Percentiles rank a stretch among this genome's conserved stretches.
Evolutionary conservation across 306 rosid genomes (phyloP).

Genomic region (Datisca glomerata): DNA sequence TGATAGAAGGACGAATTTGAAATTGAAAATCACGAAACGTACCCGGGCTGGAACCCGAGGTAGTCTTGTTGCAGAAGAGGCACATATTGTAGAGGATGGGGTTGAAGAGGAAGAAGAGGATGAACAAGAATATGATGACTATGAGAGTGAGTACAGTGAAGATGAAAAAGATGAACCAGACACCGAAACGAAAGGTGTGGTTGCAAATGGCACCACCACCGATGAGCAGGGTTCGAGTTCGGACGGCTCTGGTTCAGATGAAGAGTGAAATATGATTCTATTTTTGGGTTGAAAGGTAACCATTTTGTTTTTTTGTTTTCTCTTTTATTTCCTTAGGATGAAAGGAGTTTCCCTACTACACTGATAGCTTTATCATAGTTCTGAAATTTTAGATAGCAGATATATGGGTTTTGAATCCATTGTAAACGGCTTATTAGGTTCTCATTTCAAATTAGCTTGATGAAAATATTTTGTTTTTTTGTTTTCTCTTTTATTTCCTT

Average conservation of each 20-base stretch:
- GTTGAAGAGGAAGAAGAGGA: constrained; percentile 52
- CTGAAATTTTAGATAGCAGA: too few species aligned
- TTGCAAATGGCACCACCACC: constrained; percentile 29
- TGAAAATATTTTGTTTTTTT: too few species aligned
- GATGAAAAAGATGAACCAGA: constrained; percentile 37
- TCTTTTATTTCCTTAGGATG: constrained; percentile 1
- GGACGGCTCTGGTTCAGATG: constrained; percentile 36
- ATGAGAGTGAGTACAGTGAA: constrained; percentile 54
- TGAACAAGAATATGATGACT: constrained; percentile 52
- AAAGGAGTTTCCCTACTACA: constrained; percentile 15
- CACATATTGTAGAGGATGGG: constrained; percentile 31
- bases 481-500: too few species aligned
- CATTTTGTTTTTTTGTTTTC: too few species aligned
- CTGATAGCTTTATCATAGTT: too few species aligned
- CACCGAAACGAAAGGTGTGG: constrained; percentile 23
- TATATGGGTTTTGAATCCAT: too few species aligned
- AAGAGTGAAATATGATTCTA: constrained; percentile 18
- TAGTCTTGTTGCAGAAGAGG: constrained; percentile 42
- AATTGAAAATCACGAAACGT: constrained; percentile 72
- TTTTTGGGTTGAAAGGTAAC: too few species aligned
- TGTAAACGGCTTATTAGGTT: too few species aligned
- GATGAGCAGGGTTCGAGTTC: constrained; percentile 14
- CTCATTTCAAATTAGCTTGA: too few species aligned
- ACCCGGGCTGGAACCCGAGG: constrained; percentile 83
- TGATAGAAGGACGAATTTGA: constrained; percentile 59